Conservation (phyloP, 1,284 basidiomycete genomes). For the Apiotrichum porosum region DNA sequence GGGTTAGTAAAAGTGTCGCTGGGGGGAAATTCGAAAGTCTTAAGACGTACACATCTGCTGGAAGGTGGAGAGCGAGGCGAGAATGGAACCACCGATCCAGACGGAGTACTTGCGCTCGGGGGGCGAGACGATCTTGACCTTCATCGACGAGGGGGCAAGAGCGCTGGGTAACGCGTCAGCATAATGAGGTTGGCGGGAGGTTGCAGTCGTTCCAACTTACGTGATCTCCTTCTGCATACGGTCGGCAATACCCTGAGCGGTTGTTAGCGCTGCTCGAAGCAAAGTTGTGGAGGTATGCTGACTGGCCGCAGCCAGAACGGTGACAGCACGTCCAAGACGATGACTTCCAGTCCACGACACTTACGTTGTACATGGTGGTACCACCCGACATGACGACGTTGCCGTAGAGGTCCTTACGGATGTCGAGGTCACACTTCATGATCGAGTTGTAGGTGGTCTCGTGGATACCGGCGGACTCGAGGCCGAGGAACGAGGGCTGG, state of each 20-base stretch:
- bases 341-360: too few species aligned
- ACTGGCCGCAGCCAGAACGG: too few species aligned
- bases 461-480: constrained; percentile 91
- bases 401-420: constrained; percentile 35
- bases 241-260: constrained; percentile 85
- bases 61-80: constrained; percentile 69
- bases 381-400: constrained; percentile 85
- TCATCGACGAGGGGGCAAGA: constrained; percentile 74
- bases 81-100: constrained; percentile 98
- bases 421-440: constrained; percentile 62
- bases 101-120: constrained; percentile 77
- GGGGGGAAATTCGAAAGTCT: too few species aligned
- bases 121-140: constrained; percentile 58
- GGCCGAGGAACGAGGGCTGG: constrained; percentile 90
- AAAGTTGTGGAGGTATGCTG: too few species aligned
- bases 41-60: constrained; percentile 65
- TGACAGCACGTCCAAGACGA: too few species aligned
- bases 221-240: constrained; percentile 98
- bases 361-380: constrained; percentile 96
- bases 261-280: too few species aligned
- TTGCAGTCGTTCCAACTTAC: too few species aligned
- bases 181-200: too few species aligned
- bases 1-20: neutral
- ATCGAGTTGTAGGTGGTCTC: constrained; percentile 90
- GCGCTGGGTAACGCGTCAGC: too few species aligned